Evolutionary conservation across 2,329 filamentous ascomycete species (phyloP).

Genomic region (Furcasterigmium sp.): DNA sequence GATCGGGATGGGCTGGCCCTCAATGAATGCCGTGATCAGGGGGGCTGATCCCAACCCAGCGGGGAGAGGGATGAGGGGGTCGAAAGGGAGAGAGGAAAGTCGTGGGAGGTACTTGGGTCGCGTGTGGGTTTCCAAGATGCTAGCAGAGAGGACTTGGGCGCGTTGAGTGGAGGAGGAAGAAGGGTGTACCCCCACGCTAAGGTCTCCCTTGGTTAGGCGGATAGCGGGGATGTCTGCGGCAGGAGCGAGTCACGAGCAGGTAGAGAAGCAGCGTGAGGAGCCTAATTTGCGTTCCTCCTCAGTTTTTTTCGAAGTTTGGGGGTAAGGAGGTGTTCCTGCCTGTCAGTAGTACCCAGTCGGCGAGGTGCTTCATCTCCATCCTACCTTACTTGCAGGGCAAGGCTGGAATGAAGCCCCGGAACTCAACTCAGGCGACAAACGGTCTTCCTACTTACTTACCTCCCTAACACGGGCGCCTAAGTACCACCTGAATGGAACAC

Average conservation of each 20-base stretch:
- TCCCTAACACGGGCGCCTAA: too few species aligned
- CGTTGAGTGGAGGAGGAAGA: neutral
- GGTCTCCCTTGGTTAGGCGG: neutral
- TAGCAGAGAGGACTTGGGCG: neutral
- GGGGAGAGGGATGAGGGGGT: neutral
- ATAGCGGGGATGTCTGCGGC: neutral
- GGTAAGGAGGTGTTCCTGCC: neutral
- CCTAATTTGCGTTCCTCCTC: neutral
- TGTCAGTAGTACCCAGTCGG: neutral
- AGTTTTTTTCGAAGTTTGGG: neutral
- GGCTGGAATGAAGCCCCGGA: too few species aligned
- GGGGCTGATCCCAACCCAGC: neutral
- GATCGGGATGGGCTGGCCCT: neutral
- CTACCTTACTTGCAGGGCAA: too few species aligned
- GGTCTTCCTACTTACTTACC: too few species aligned
- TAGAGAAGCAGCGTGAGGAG: too few species aligned
- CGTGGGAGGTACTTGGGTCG: too few species aligned
- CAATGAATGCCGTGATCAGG: neutral
- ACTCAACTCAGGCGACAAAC: too few species aligned
- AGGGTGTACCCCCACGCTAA: slow-evolving; percentile 1
- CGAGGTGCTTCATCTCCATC: neutral
- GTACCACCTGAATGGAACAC: too few species aligned
- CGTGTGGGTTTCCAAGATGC: neutral
- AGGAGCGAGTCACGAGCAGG: neutral
- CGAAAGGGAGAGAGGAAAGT: neutral